Evolutionary conservation across 2,329 filamentous ascomycete genomes (phyloP), one percentile per base, ranked within the genome.

Genomic region (Penicillium italicum): DNA sequence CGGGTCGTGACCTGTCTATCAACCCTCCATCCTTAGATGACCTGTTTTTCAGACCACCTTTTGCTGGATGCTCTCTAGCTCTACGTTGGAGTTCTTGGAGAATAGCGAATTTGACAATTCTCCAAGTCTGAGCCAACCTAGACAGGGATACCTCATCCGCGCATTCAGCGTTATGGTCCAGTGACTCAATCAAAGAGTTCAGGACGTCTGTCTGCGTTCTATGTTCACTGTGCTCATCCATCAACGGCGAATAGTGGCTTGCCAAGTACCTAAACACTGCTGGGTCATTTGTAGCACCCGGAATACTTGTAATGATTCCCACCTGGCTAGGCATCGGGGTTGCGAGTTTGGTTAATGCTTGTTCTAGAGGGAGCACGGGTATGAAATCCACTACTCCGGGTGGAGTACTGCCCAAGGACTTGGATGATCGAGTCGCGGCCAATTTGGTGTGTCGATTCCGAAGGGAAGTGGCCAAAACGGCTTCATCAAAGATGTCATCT

Each of bases 61-160:
- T 59, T 50, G 63, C 26, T 57, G 66, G 45, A 43, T 70, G 70
- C 49, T 72, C 66, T 49, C 73, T 68, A 9, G 71, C 71, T 62
- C 74, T 75, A 38, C 64, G 57, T 53, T 72, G 72, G 28, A 84
- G 73, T 56, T 83, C 80, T 55, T 79, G 75, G 2, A 78, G 66
- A 50, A 83, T 73, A 26, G 78, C 76, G 53, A 77, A 74, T 51
- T 79, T 80, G 33, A 85, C 69, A 22, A 86, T 77, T 51, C 77
- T 79, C 83, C 83, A 87, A 20, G 82, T 82, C 59, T 85, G 80
- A 31, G 84, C 80, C 43, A 83, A 71, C 51, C 79, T 76, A 60
- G 79, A 74, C 58, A 79, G 70, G 37, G 78, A 77, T 33, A 77
- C 76, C 54, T 75, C 71, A 58, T 82, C 76, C 26, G 82, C 82